phyloP scores from a whole-genome alignment of 2,329 filamentous ascomycete species.

The Byssochlamys sp. region DNA sequence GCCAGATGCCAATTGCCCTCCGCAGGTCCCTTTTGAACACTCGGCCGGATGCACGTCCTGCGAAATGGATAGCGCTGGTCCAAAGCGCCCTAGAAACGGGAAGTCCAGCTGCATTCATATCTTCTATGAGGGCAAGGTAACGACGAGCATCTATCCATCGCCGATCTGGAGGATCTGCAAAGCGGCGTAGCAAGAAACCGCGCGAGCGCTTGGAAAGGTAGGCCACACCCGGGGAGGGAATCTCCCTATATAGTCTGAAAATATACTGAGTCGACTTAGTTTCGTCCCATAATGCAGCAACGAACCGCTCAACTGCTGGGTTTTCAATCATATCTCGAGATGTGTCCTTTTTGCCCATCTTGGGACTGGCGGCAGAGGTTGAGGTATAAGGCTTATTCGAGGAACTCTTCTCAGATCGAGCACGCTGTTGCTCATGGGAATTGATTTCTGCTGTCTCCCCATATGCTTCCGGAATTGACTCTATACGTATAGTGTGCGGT shows the following conservation, averaged over 20 bases:
- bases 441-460: not conserved
- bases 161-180: conserved; percentile 46
- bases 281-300: conserved; percentile 36
- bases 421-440: not conserved
- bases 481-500: not conserved
- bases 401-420: not conserved
- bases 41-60: conserved; percentile 58
- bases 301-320: conserved; percentile 26
- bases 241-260: conserved; percentile 43
- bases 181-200: conserved; percentile 55
- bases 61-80: conserved; percentile 74
- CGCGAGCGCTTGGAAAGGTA: conserved; percentile 45
- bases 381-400: not conserved
- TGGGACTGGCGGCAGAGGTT: not conserved
- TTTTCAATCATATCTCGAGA: conserved; percentile 25
- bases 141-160: conserved; percentile 53
- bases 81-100: conserved; percentile 61
- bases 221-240: conserved; percentile 46
- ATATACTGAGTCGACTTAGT: conserved; percentile 39
- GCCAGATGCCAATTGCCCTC: conserved; percentile 68
- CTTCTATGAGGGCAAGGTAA: conserved; percentile 73
- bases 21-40: conserved; percentile 53
- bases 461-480: not conserved
- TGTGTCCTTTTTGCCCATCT: conserved; percentile 7
- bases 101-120: conserved; percentile 66